Evolutionary conservation across 495 filamentous ascomycete species (phyloP).

Genomic region (Penicillium turbatum): DNA sequence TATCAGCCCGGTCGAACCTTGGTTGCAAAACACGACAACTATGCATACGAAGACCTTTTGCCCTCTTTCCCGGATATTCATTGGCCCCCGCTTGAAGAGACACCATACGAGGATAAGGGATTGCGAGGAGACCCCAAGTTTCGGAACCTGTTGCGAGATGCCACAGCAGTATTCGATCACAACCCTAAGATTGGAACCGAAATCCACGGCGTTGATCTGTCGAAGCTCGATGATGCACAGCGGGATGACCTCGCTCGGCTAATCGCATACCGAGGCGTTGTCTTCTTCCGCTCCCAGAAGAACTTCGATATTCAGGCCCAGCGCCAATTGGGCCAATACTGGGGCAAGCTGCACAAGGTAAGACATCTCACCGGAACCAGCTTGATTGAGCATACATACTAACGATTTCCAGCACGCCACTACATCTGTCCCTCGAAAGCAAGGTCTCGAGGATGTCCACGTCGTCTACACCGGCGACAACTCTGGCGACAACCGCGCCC

Average conservation of each 20-base stretch:
- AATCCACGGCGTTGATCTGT: slow-evolving; percentile 64
- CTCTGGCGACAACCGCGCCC: slow-evolving; percentile 53
- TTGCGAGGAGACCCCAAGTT: slow-evolving; percentile 52
- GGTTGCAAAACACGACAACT: slow-evolving; percentile 44
- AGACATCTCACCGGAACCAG: not conserved
- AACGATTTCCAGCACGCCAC: slow-evolving; percentile 44
- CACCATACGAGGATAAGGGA: slow-evolving; percentile 53
- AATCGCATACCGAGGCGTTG: slow-evolving; percentile 66
- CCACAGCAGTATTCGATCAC: slow-evolving; percentile 55
- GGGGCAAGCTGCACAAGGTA: slow-evolving; percentile 61
- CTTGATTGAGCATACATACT: not conserved
- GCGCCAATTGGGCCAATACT: slow-evolving; percentile 60
- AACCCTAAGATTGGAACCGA: slow-evolving; percentile 72
- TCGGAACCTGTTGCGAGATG: slow-evolving; percentile 46
- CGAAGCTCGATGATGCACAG: slow-evolving; percentile 60
- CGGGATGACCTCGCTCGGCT: slow-evolving; percentile 73
- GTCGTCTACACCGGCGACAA: slow-evolving; percentile 64
- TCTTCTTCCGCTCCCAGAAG: slow-evolving; percentile 67
- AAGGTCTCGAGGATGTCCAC: slow-evolving; percentile 64
- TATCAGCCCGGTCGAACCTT: slow-evolving; percentile 49
- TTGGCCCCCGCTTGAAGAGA: slow-evolving; percentile 49
- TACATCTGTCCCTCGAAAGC: slow-evolving; percentile 52
- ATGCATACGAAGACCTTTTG: slow-evolving; percentile 53
- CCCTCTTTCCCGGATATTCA: slow-evolving; percentile 54
- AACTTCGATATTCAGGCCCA: slow-evolving; percentile 65